phyloP scores from a whole-genome alignment of 148 eudicot genomes.

The Bassia scoparia region DNA sequence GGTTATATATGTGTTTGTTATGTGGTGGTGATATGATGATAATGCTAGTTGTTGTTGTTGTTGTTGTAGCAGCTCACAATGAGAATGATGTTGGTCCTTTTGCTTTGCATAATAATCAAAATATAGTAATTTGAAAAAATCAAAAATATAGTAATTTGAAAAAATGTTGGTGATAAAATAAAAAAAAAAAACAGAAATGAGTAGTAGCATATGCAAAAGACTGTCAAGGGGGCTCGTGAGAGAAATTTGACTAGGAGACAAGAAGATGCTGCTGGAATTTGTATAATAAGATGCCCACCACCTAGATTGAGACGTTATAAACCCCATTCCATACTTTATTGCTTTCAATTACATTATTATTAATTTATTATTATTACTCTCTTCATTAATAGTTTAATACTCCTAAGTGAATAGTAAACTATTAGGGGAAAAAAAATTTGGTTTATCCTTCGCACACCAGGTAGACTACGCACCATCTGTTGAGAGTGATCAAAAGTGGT shows the following conservation, averaged over 20 bases:
- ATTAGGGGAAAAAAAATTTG: no score
- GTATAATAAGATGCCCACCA: constrained; percentile 18
- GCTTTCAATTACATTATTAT: background rate
- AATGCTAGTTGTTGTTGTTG: background rate
- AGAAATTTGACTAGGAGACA: constrained; percentile 23
- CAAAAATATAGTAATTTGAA: constrained; percentile 23
- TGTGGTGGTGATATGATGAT: background rate
- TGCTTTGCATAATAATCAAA: background rate
- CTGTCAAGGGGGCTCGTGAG: constrained; percentile 22
- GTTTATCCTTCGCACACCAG: no score
- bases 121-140: background rate
- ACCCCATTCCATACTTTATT: background rate
- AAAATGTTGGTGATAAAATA: background rate
- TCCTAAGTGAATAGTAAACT: no score
- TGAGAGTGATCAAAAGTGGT: no score
- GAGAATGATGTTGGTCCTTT: background rate
- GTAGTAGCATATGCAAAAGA: background rate
- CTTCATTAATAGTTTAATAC: no score
- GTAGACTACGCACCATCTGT: no score
- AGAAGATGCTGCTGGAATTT: constrained; percentile 23
- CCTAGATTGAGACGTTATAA: constrained; percentile 31
- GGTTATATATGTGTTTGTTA: background rate
- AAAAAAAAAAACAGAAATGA: background rate
- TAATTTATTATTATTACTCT: no score
- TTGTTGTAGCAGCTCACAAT: background rate